A percentile compares a stretch with the other conserved stretches of the same genome.
Conservation (phyloP, 768 basidiomycete species). For the Coprinopsis sp. region DNA sequence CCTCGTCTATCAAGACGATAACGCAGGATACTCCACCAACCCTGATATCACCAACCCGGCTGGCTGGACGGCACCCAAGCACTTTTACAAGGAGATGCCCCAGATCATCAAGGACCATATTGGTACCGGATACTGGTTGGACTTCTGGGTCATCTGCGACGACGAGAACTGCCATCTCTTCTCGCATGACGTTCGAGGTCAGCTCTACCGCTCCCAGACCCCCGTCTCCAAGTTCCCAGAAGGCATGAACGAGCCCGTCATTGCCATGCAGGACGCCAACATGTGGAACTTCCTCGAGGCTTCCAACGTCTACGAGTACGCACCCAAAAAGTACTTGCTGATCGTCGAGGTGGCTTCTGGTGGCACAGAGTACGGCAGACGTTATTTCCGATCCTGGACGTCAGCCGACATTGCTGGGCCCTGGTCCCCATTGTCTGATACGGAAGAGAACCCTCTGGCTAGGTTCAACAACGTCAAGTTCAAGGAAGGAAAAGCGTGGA, state of each 20-base stretch:
- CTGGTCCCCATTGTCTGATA: constrained; percentile 9
- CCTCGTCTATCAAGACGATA: constrained; percentile 16
- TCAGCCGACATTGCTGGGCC: constrained; percentile 11
- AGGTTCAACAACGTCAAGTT: constrained; percentile 15
- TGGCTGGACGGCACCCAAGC: constrained; percentile 14
- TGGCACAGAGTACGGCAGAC: constrained; percentile 6
- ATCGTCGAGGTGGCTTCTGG: constrained; percentile 17
- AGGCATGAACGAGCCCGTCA: constrained; percentile 16
- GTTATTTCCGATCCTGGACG: constrained; percentile 18
- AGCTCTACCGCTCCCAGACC: constrained; percentile 18
- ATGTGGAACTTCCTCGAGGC: constrained; percentile 11
- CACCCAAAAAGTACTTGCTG: constrained; percentile 8
- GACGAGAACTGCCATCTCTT: constrained; percentile 15
- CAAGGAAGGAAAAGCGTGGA: constrained; percentile 7
- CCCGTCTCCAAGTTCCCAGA: constrained; percentile 15
- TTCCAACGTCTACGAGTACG: too few relatives aligned
- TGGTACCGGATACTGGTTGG: constrained; percentile 16
- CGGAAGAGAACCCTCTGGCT: constrained; percentile 13
- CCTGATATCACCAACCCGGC: constrained; percentile 14
- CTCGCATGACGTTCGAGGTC: constrained; percentile 19
- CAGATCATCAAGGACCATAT: constrained; percentile 15
- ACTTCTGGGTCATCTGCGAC: constrained; percentile 23
- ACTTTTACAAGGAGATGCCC: constrained; percentile 12
- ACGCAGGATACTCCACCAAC: constrained; percentile 17
- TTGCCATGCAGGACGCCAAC: constrained; percentile 14